A percentile compares a stretch with the other conserved stretches of the same genome.
Conservation (phyloP, 1,284 basidiomycete species). For the Anthracocystis walkeri region DNA sequence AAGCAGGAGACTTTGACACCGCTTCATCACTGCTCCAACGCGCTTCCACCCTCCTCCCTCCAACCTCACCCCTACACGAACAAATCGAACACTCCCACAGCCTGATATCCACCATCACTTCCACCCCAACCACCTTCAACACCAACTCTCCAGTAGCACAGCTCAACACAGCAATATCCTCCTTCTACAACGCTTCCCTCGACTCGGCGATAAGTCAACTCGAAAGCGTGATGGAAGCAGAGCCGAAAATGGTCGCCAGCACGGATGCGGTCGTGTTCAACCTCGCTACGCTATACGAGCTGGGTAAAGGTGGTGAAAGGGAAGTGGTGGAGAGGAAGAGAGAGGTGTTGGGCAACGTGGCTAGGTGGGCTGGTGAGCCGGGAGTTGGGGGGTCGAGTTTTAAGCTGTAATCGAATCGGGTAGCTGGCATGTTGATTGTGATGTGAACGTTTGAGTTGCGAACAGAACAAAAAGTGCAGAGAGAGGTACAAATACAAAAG, state of each 20-base stretch:
- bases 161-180: constrained; percentile 18
- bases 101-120: constrained; percentile 7
- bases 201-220: constrained; percentile 29
- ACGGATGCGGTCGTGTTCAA: constrained; percentile 56
- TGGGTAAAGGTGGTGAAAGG: constrained; percentile 15
- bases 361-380: constrained; percentile 42
- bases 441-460: constrained; percentile 1
- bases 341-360: constrained; percentile 28
- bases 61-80: background rate
- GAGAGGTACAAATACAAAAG: constrained; percentile 25
- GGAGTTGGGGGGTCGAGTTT: constrained; percentile 25
- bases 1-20: constrained; percentile 26
- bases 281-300: constrained; percentile 56
- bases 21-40: background rate
- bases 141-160: background rate
- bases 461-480: background rate
- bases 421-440: background rate
- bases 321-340: constrained; percentile 38
- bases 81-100: background rate
- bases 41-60: background rate
- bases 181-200: constrained; percentile 36
- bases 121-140: background rate
- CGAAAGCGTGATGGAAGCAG: constrained; percentile 12
- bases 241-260: constrained; percentile 12
- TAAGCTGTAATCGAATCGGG: constrained; percentile 29